Conservation (phyloP, 2,329 filamentous ascomycete species). For the Zymoseptoria brevis region DNA sequence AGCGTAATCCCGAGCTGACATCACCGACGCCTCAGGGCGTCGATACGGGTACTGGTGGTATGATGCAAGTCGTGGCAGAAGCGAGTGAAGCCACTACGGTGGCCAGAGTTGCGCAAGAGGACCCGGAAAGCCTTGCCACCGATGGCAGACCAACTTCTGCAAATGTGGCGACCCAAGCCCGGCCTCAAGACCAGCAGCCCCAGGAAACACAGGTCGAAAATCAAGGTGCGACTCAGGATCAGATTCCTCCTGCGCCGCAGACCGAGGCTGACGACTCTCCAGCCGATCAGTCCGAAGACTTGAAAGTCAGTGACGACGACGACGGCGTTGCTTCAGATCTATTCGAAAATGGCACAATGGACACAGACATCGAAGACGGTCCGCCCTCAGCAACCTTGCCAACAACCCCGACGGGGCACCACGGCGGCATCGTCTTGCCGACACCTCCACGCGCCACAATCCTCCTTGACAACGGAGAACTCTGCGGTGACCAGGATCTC, state of each 20-base stretch:
- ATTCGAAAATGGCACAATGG: background rate
- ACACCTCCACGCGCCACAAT: background rate
- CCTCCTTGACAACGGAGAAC: too few relatives aligned
- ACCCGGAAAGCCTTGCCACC: background rate
- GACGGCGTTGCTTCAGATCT: background rate
- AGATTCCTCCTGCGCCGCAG: background rate
- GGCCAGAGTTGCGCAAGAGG: background rate
- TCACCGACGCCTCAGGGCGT: background rate
- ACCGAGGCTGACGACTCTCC: background rate
- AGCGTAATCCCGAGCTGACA: background rate
- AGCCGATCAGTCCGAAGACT: background rate
- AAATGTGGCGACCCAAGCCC: background rate
- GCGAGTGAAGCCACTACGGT: too few relatives aligned
- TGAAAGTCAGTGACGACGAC: background rate
- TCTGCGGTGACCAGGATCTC: too few relatives aligned
- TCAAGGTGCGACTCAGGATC: background rate
- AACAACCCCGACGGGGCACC: background rate
- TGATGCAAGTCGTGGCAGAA: background rate
- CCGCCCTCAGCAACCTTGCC: background rate
- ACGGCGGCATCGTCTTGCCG: background rate
- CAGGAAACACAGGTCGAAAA: too few relatives aligned
- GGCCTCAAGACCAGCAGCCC: background rate
- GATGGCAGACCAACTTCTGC: background rate
- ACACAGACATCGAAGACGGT: background rate
- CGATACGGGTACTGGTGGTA: background rate